Evolutionary conservation across 2,329 filamentous ascomycete genomes (phyloP), one percentile per base, ranked within the genome.

Genomic region (Metarhizium rileyi): DNA sequence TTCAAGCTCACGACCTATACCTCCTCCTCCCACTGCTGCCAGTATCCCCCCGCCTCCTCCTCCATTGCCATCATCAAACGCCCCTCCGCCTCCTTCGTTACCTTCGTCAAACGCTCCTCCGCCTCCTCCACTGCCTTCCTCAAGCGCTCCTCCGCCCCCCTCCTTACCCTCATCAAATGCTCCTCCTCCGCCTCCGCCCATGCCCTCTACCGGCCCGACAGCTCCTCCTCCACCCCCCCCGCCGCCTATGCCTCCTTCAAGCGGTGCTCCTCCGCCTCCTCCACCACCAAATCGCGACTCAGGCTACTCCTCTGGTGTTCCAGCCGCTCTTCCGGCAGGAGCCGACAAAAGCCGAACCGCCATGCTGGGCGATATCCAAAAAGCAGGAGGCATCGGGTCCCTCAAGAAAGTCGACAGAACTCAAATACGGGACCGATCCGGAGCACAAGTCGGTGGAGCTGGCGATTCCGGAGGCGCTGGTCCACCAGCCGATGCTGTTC

Each of bases 321-420:
- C 80, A 2, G 66, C 71, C 61, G 71, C 61, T 44, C 55, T 66
- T 3, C 55, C 72, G 14, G 70, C 75, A 3, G 53, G 65, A 10
- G 67, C 66, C 10, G 73, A 74, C 35, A 54, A 66, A 47, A 67
- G 68, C 52, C 83, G 78, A 57, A 72, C 73, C 55, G 85, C 80
- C 49, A 69, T 88, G 62, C 71, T 86, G 56, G 84, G 81, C 42
- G 80, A 84, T 60, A 93, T 93, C 55, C 83, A 86, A 55, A 80
- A 80, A 46, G 78, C 81, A 14, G 82, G 82, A 40, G 82, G 82
- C 52, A 80, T 85, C 53, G 78, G 71, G 23, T 71, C 81, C 22
- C 74, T 93, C 59, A 89, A 84, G 69, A 91, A 90, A 68, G 86
- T 91, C 28, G 81, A 86, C 55, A 77, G 81, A 53, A 68, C 61